Evolutionary conservation across 495 filamentous ascomycete genomes (phyloP).

Genomic region (Penicillium taxi): DNA sequence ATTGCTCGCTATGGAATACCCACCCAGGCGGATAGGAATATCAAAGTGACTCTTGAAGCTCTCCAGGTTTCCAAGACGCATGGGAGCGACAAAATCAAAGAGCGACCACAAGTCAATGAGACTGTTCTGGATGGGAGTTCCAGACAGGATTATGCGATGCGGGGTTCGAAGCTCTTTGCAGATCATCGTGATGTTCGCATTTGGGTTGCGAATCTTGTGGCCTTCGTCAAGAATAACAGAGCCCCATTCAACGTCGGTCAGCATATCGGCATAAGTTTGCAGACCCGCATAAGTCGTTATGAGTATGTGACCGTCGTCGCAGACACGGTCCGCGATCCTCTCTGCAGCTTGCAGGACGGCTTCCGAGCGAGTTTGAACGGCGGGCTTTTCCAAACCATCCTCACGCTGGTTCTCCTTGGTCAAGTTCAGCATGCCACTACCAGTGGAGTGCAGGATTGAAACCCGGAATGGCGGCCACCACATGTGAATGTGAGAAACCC

Average conservation of each 20-base stretch:
- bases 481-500: conserved; percentile 95
- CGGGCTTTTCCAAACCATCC: conserved; percentile 45
- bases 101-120: conserved; percentile 93
- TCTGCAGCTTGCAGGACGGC: conserved; percentile 52
- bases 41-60: conserved; percentile 86
- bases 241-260: conserved; percentile 79
- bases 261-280: conserved; percentile 70
- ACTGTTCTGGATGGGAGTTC: conserved; percentile 97
- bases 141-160: conserved; percentile 87
- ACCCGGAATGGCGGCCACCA: conserved; percentile 97
- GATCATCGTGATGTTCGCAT: conserved; percentile 81
- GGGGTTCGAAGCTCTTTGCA: conserved; percentile 85
- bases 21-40: conserved; percentile 81
- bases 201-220: conserved; percentile 94
- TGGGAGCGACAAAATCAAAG: conserved; percentile 93
- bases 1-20: conserved; percentile 89
- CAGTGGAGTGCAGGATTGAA: conserved; percentile 88
- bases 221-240: conserved; percentile 95
- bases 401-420: conserved; percentile 62
- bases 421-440: conserved; percentile 89
- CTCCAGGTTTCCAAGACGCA: conserved; percentile 86
- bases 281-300: conserved; percentile 93
- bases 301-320: conserved; percentile 82
- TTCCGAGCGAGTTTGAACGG: conserved; percentile 28
- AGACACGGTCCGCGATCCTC: conserved; percentile 72